phyloP scores from a whole-genome alignment of 2,329 filamentous ascomycete species.

The Teratosphaeriaceae sp. region DNA sequence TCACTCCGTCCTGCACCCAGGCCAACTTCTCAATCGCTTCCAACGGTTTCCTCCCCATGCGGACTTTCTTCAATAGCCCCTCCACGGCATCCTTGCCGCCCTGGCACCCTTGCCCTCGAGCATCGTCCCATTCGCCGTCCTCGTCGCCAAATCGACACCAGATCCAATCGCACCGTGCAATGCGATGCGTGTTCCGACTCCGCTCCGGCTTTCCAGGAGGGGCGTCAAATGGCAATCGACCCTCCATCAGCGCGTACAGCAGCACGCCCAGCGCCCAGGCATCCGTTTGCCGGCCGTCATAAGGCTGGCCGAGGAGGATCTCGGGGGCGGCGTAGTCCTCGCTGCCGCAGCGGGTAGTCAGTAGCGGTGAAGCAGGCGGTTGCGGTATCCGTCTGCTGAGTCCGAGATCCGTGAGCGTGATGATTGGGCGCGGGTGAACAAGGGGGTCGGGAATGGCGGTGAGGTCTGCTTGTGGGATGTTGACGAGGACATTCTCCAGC shows the following conservation, averaged over 20 bases:
- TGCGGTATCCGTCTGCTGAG: conserved; percentile 74
- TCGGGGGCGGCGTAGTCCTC: conserved; percentile 97
- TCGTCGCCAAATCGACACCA: conserved; percentile 83
- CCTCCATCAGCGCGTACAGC: conserved; percentile 87
- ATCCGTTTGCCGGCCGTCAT: conserved; percentile 86
- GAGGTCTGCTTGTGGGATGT: conserved; percentile 60
- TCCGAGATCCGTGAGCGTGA: conserved; percentile 86
- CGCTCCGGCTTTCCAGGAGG: conserved; percentile 71
- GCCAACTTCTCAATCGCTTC: conserved; percentile 63
- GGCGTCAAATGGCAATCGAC: conserved; percentile 87
- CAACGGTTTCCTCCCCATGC: conserved; percentile 65
- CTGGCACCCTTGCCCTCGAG: conserved; percentile 58
- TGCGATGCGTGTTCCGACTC: conserved; percentile 75
- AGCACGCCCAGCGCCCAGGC: conserved; percentile 94
- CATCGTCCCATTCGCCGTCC: conserved; percentile 77
- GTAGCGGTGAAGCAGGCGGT: conserved; percentile 68
- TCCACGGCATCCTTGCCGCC: conserved; percentile 80
- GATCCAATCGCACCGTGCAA: conserved; percentile 89
- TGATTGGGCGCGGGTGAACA: conserved; percentile 71
- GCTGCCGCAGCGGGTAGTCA: conserved; percentile 90
- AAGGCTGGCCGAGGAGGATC: conserved; percentile 89
- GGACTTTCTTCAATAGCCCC: conserved; percentile 72
- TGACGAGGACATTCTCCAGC: conserved; percentile 94
- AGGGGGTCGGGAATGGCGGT: conserved; percentile 61
- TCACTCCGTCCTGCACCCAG: conserved; percentile 72